Conservation (phyloP, 768 basidiomycete species). For the Amanita inopinata region DNA sequence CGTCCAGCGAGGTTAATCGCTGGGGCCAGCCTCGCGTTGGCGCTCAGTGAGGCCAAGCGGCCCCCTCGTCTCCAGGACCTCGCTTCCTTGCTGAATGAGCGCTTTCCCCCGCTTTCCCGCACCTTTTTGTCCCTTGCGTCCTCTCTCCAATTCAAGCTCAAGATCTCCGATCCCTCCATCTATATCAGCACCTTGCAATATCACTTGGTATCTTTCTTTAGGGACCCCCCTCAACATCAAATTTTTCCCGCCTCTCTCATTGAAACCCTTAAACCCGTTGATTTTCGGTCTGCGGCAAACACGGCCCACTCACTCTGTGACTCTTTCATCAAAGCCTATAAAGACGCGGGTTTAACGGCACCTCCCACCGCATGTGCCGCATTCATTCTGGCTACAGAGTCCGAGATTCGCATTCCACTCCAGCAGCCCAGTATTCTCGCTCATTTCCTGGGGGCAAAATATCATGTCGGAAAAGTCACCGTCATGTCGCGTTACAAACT, state of each 20-base stretch:
- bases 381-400: conserved; percentile 63
- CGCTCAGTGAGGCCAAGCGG: conserved; percentile 60
- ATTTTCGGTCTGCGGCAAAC: conserved; percentile 31
- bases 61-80: conserved; percentile 63
- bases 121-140: conserved; percentile 43
- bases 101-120: conserved; percentile 40
- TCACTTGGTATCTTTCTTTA: conserved; percentile 35
- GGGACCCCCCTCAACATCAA: conserved; percentile 20
- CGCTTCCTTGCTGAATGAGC: conserved; percentile 52
- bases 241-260: conserved; percentile 25
- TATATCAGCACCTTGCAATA: conserved; percentile 48
- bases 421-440: conserved; percentile 48
- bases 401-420: conserved; percentile 42
- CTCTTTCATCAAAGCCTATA: conserved; percentile 28
- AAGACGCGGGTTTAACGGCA: conserved; percentile 24
- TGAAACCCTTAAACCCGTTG: conserved; percentile 29
- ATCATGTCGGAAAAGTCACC: conserved; percentile 39
- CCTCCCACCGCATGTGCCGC: conserved; percentile 57
- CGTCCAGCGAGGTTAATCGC: conserved; percentile 58
- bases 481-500: conserved; percentile 64
- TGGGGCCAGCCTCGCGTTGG: conserved; percentile 59
- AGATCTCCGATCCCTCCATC: conserved; percentile 45
- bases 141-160: conserved; percentile 43
- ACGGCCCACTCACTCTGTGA: conserved; percentile 38
- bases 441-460: conserved; percentile 41